Conservation (phyloP, 106 monocot genomes). For the Posidonia australis region DNA sequence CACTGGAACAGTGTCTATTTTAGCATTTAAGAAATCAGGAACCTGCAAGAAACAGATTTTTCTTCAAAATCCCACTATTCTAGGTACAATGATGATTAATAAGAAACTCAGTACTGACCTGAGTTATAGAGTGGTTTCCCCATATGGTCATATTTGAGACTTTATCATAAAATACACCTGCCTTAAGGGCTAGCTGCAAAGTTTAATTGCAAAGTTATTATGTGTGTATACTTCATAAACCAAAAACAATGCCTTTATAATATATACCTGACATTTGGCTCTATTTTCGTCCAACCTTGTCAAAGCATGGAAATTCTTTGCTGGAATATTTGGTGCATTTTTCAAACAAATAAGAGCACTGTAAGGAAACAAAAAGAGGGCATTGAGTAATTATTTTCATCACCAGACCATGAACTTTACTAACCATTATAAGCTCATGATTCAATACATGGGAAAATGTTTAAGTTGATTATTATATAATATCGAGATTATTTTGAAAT, state of each 20-base stretch:
- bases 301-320: conserved; percentile 94
- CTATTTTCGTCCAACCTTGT: conserved; percentile 98
- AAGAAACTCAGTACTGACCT: conserved; percentile 30
- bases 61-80: background rate
- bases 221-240: too few relatives aligned
- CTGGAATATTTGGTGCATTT: conserved; percentile 90
- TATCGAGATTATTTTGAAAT: too few relatives aligned
- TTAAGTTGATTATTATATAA: too few relatives aligned
- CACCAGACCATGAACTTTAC: too few relatives aligned
- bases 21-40: conserved; percentile 96
- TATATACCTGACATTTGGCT: conserved; percentile 88
- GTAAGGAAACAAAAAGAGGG: too few relatives aligned
- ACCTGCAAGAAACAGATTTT: conserved; percentile 38
- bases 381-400: too few relatives aligned
- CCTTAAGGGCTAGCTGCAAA: too few relatives aligned
- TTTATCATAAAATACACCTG: conserved; percentile 97
- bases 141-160: conserved; percentile 97
- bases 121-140: conserved; percentile 99
- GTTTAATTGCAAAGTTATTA: too few relatives aligned
- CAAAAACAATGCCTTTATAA: too few relatives aligned
- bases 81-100: background rate
- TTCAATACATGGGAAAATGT: too few relatives aligned
- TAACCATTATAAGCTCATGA: too few relatives aligned
- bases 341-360: conserved; percentile 98
- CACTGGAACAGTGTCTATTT: conserved; percentile 73